phyloP scores from a whole-genome alignment of 306 rosid genomes.

The Corylus avellana region DNA sequence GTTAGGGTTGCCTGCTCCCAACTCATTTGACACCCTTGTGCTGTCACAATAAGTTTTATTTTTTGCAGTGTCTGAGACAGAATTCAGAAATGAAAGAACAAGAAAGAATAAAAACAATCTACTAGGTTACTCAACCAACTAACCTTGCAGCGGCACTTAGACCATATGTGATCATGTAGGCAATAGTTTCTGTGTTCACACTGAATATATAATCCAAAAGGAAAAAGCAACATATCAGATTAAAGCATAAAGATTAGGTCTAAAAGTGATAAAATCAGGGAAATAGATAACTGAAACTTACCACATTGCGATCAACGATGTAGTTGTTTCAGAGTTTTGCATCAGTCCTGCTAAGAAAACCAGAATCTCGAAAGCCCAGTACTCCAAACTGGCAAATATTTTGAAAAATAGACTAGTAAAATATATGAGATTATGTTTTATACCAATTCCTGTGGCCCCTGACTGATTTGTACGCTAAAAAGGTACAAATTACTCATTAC shows the following conservation, averaged over 20 bases:
- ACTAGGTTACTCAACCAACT: constrained; percentile 6
- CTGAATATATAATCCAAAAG: constrained; percentile 37
- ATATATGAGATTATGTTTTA: constrained; percentile 5
- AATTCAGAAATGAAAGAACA: constrained; percentile 4
- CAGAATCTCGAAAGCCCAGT: constrained; percentile 86
- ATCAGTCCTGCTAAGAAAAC: constrained; percentile 77
- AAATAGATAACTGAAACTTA: constrained; percentile 29
- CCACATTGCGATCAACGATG: constrained; percentile 88
- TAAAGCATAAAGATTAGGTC: not conserved
- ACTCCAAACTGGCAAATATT: constrained; percentile 68
- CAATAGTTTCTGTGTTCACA: constrained; percentile 65
- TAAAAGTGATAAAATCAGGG: not conserved
- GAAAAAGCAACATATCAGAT: not conserved
- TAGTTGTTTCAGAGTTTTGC: constrained; percentile 61
- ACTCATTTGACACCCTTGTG: constrained; percentile 85
- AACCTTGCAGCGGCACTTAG: constrained; percentile 89
- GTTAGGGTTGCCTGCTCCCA: constrained; percentile 67
- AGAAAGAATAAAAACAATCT: not conserved
- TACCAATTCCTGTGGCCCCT: not conserved
- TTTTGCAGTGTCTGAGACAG: constrained; percentile 3
- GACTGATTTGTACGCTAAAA: not conserved
- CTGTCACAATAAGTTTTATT: constrained; percentile 32
- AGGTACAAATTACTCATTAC: no score
- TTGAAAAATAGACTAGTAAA: constrained; percentile 3
- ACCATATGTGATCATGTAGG: constrained; percentile 70